phyloP scores from a whole-genome alignment of 2,329 filamentous ascomycete genomes.

The Pseudogymnoascus sp. region DNA sequence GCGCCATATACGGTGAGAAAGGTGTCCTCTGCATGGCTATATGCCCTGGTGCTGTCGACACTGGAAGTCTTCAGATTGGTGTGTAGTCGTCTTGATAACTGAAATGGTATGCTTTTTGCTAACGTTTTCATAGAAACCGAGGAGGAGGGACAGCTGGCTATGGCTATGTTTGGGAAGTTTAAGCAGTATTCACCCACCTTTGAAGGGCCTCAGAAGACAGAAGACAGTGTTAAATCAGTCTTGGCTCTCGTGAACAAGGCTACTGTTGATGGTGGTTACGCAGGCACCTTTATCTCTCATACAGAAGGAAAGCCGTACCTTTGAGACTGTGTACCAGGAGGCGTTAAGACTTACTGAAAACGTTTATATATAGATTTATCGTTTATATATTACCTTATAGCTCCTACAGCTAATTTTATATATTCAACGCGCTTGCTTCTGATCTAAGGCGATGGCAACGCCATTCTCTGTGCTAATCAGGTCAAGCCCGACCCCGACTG shows the following conservation, averaged over 20 bases:
- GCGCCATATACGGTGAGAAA: slow-evolving; percentile 37
- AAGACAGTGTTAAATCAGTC: slow-evolving; percentile 19
- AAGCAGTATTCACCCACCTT: slow-evolving; percentile 21
- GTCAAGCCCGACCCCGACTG: no score
- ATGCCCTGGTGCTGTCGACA: slow-evolving; percentile 42
- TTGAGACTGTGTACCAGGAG: slow-evolving; percentile 11
- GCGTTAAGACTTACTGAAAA: slow-evolving; percentile 1
- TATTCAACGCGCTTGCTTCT: no score
- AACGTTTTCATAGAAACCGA: slow-evolving; percentile 15
- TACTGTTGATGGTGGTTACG: slow-evolving; percentile 20
- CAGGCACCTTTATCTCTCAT: slow-evolving; percentile 17
- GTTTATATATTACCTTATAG: neutral
- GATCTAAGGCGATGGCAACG: no score
- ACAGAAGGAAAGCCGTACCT: slow-evolving; percentile 13
- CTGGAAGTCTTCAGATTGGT: slow-evolving; percentile 25
- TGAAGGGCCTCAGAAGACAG: slow-evolving; percentile 18
- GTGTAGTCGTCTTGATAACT: slow-evolving; percentile 14
- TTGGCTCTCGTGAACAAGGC: slow-evolving; percentile 20
- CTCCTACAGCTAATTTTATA: no score
- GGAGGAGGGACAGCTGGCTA: slow-evolving; percentile 19
- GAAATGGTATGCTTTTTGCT: slow-evolving; percentile 12
- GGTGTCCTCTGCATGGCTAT: slow-evolving; percentile 45
- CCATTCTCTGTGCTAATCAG: no score
- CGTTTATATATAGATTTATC: neutral
- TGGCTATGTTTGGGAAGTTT: slow-evolving; percentile 19